phyloP scores from a whole-genome alignment of 2,329 filamentous ascomycete genomes.

The Teratosphaeria epicoccoides region DNA sequence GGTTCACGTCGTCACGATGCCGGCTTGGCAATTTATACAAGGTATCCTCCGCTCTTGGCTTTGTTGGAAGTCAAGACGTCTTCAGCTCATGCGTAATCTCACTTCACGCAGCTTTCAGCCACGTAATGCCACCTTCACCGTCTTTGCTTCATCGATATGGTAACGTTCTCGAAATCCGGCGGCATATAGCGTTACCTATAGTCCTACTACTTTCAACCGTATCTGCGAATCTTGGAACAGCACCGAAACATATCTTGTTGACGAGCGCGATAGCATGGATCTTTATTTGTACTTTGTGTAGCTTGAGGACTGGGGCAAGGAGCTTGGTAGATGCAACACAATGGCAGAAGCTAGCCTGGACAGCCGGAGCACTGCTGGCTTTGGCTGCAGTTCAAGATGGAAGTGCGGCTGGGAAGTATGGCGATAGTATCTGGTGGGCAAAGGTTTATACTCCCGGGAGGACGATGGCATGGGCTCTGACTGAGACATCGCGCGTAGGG shows the following conservation, averaged over 20 bases:
- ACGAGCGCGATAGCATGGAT: constrained; percentile 35
- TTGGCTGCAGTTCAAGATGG: constrained; percentile 35
- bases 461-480: constrained; percentile 9
- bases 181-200: constrained; percentile 17
- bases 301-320: constrained; percentile 22
- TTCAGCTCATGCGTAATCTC: background rate
- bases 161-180: background rate
- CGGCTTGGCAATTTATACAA: background rate
- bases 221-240: constrained; percentile 25
- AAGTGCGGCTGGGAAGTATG: constrained; percentile 26
- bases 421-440: constrained; percentile 34
- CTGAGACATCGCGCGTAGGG: constrained; percentile 19
- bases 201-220: constrained; percentile 27
- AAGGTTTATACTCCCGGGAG: constrained; percentile 26
- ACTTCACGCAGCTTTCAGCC: background rate
- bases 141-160: background rate
- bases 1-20: background rate
- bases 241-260: constrained; percentile 32
- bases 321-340: constrained; percentile 13
- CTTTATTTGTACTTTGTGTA: constrained; percentile 27
- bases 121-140: background rate
- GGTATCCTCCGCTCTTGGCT: background rate
- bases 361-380: constrained; percentile 32
- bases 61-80: background rate
- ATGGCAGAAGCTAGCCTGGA: constrained; percentile 26